These are phyloP conservation scores for Fusarium decemcellulare DNA, from an alignment of 2,329 filamentous ascomycete species.

Conservation along the genomic window DNA sequence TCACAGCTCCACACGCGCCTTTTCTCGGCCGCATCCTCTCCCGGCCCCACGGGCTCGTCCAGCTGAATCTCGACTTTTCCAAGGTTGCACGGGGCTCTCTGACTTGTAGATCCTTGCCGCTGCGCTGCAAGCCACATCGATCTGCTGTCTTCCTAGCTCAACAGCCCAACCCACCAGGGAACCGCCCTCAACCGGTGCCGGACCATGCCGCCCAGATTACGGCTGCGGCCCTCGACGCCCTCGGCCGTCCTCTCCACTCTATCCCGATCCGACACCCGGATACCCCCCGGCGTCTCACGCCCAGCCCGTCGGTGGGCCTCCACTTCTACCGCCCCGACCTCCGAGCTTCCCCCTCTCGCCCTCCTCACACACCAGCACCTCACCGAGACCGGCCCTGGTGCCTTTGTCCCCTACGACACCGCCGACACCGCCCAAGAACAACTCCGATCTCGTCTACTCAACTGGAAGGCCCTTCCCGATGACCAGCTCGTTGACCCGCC, in stretches of 20 bases:
- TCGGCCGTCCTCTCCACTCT: slow-evolving; percentile 32
- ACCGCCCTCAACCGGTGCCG: not conserved
- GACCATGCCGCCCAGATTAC: slow-evolving; percentile 25
- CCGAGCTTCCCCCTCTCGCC: slow-evolving; percentile 31
- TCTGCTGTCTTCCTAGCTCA: not conserved
- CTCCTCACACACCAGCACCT: slow-evolving; percentile 52
- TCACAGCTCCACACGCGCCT: slow-evolving; percentile 31
- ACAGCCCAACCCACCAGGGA: not conserved
- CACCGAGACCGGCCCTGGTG: slow-evolving; percentile 28
- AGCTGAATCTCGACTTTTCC: slow-evolving; percentile 27
- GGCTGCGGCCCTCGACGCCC: slow-evolving; percentile 1
- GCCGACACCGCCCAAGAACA: slow-evolving; percentile 52
- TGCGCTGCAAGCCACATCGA: slow-evolving; percentile 17
- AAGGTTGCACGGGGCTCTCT: slow-evolving; percentile 9
- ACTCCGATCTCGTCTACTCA: slow-evolving; percentile 51
- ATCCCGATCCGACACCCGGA: slow-evolving; percentile 21
- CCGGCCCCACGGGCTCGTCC: slow-evolving; percentile 24
- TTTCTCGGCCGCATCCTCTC: not conserved
- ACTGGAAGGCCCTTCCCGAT: slow-evolving; percentile 51
- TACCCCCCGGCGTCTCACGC: slow-evolving; percentile 2
- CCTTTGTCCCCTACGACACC: slow-evolving; percentile 50
- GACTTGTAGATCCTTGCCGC: slow-evolving; percentile 15
- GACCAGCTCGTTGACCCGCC: slow-evolving; percentile 58
- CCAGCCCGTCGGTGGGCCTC: slow-evolving; percentile 23
- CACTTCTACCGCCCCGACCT: slow-evolving; percentile 4